These are phyloP conservation scores for Saccharomyces hybrid DNA, from an alignment of 1,139 yeast genomes.

Conservation along the genomic window DNA sequence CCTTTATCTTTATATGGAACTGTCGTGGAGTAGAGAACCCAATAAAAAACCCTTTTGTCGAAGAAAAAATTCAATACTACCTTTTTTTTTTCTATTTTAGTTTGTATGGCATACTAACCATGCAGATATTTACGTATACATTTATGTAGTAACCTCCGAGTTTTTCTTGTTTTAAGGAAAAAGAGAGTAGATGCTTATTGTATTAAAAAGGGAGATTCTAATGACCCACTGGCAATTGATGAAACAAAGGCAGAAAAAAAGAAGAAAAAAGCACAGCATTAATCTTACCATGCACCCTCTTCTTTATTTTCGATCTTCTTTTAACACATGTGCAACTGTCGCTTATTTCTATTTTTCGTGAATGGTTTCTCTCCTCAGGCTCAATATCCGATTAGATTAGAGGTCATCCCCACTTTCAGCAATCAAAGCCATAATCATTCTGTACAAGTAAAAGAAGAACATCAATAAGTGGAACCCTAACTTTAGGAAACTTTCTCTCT, in stretches of 20 bases:
- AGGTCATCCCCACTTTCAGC: slow-evolving; percentile 38
- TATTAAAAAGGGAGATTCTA: background rate
- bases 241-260: background rate
- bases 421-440: slow-evolving; percentile 93
- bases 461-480: slow-evolving; percentile 83
- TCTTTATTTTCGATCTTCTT: background rate
- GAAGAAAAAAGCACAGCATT: background rate
- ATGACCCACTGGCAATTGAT: background rate
- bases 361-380: background rate
- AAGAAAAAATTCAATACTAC: too few relatives aligned
- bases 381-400: background rate
- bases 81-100: background rate
- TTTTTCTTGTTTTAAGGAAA: background rate
- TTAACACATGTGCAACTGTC: background rate
- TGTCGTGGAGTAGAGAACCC: too few relatives aligned
- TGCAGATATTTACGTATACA: background rate
- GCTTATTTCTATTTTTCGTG: background rate
- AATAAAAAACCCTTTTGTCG: too few relatives aligned
- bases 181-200: background rate
- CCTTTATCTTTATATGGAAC: too few relatives aligned
- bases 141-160: background rate
- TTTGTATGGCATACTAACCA: background rate
- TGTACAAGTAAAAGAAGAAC: slow-evolving; percentile 92
- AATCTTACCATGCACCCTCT: background rate
- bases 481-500: slow-evolving; percentile 84